Conservation (phyloP, 768 basidiomycete species). For the Lentinula sp. region DNA sequence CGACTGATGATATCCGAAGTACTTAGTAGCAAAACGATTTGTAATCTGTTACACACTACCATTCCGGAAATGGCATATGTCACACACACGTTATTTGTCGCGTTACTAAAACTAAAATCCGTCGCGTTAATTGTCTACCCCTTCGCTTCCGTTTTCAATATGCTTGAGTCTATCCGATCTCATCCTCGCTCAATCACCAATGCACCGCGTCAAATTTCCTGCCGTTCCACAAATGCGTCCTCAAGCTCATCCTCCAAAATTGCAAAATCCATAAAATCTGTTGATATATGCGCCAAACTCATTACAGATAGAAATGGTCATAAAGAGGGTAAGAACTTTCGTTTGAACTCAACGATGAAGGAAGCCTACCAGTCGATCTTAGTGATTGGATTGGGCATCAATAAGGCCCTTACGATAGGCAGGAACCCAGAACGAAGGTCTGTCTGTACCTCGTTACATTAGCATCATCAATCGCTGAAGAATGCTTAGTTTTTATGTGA, state of each 20-base stretch:
- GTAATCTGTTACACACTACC: too few relatives aligned
- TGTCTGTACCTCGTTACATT: slow-evolving; percentile 9
- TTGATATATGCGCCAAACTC: slow-evolving; percentile 69
- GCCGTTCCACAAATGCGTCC: not conserved
- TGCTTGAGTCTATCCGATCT: not conserved
- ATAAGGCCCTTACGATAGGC: slow-evolving; percentile 63
- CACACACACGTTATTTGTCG: too few relatives aligned
- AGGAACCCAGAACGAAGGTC: slow-evolving; percentile 68
- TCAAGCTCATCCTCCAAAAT: not conserved
- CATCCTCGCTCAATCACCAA: not conserved
- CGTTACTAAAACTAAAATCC: not conserved
- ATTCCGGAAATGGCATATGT: too few relatives aligned
- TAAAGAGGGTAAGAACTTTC: slow-evolving; percentile 48
- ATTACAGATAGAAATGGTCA: slow-evolving; percentile 55
- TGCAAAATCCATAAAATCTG: not conserved
- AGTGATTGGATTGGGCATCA: slow-evolving; percentile 58
- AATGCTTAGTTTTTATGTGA: slow-evolving; percentile 50
- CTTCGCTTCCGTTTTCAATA: not conserved
- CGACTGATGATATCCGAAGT: slow-evolving; percentile 34
- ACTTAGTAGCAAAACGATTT: too few relatives aligned
- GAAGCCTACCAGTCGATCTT: not conserved
- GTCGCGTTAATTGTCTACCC: not conserved
- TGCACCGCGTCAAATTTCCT: not conserved
- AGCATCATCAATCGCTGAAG: not conserved
- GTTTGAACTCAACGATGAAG: not conserved